phyloP scores from a whole-genome alignment of 306 rosid species.

The Urtica urens region DNA sequence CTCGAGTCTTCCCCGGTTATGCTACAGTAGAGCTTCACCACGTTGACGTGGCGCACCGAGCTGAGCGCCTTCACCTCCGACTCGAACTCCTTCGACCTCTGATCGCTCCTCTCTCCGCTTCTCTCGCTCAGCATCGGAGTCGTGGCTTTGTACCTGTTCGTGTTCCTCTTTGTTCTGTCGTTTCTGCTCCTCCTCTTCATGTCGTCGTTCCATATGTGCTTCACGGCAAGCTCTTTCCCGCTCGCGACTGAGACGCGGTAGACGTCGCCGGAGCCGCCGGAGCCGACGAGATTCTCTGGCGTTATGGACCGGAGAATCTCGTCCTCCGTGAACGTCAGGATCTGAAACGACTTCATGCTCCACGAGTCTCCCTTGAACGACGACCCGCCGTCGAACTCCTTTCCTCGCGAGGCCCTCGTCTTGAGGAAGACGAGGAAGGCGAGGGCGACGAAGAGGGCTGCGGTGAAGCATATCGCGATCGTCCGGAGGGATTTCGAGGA shows the following conservation, averaged over 20 bases:
- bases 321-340: conserved; percentile 57
- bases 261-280: conserved; percentile 88
- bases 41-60: conserved; percentile 84
- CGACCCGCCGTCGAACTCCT: conserved; percentile 20
- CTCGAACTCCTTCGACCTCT: conserved; percentile 50
- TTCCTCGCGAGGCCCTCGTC: conserved; percentile 28
- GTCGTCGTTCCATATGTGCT: conserved; percentile 68
- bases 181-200: conserved; percentile 24
- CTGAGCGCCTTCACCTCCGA: conserved; percentile 77
- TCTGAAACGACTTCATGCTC: conserved; percentile 84
- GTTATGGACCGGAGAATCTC: conserved; percentile 79
- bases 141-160: conserved; percentile 25
- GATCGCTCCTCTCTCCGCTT: not conserved
- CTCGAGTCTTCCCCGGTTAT: conserved; percentile 85
- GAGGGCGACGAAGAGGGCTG: conserved; percentile 20
- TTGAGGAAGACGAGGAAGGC: conserved; percentile 22
- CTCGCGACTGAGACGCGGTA: conserved; percentile 52
- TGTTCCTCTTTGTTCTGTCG: conserved; percentile 9
- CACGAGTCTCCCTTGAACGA: conserved; percentile 73
- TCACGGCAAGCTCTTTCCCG: conserved; percentile 75
- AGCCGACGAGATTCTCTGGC: conserved; percentile 76
- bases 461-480: conserved; percentile 38
- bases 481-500: conserved; percentile 34
- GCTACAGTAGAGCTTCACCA: conserved; percentile 85
- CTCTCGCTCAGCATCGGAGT: conserved; percentile 46